Base-by-base conservation (phyloP, 2,329 filamentous ascomycete species). In the Botryotinia globosa region DNA sequence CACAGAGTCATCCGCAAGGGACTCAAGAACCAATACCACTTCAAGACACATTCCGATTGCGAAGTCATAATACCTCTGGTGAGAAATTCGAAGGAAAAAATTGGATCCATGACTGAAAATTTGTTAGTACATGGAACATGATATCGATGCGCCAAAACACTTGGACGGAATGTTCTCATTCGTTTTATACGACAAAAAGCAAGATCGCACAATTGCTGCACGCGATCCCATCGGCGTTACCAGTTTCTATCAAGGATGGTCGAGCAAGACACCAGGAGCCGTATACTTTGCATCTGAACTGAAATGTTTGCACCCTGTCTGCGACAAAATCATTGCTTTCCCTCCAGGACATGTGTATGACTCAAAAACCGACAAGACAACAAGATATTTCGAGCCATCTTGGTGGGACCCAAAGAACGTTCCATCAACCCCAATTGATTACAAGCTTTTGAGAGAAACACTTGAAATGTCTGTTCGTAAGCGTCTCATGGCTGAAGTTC, bases 151-250 rank as follows among this genome's bases (percentile, higher is more conserved):
- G 73, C 94, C 96, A 75, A 96, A 95, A 84, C 87, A 94, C 83
- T 90, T 99, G 78, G 96, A 99, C 82, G 96, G 96, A 85, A 99
- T 99, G 96, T 99, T 99, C 88, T 98, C 95, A 25, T 99, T 97
- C 85, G 94, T 99, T 72, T 89, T 99, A 70, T 97, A 97, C 84
- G 96, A 99, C 86, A 97, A 97, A 88, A 91, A 89, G 78, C 90
- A 94, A 83, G 92, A 99, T 86, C 92, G 96, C 77, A 92, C 94
- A 75, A 90, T 99, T 80, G 96, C 96, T 73, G 96, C 96, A 72
- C 91, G 96, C 81, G 96, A 99, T 83, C 96, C 96, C 51, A 98
- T 99, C 80, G 96, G 96, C 79, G 91, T 99, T 83, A 98, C 94
- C 77, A 98, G 94, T 76, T 94, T 99, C 83, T 99, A 99, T 86